Percentiles rank a stretch among this genome's conserved stretches.
Evolutionary conservation across 2,329 filamentous ascomycete species (phyloP).

Genomic region (Cadophora malorum): DNA sequence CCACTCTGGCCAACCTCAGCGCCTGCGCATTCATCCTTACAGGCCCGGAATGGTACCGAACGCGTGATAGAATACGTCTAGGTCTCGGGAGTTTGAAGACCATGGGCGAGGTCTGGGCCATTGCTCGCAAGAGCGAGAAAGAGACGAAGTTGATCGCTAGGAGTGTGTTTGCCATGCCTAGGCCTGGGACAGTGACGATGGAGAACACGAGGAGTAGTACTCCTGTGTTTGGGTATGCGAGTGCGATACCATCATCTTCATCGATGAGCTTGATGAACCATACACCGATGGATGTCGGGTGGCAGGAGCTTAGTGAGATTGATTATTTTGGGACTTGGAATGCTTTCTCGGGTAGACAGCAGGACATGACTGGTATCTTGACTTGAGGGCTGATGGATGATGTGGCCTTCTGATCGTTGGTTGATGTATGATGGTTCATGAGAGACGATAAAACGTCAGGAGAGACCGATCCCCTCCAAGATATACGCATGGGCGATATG

Average conservation of each 20-base stretch:
- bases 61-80: conserved; percentile 61
- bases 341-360: conserved; percentile 12
- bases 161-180: conserved; percentile 27
- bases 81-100: conserved; percentile 65
- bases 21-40: conserved; percentile 60
- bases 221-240: neutral
- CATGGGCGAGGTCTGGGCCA: conserved; percentile 61
- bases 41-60: conserved; percentile 49
- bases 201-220: conserved; percentile 1
- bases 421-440: neutral
- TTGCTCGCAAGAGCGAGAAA: conserved; percentile 59
- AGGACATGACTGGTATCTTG: conserved; percentile 16
- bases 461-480: neutral
- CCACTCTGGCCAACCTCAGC: conserved; percentile 64
- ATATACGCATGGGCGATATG: neutral
- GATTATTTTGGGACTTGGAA: conserved; percentile 24
- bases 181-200: conserved; percentile 5
- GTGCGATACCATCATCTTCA: neutral
- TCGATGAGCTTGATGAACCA: neutral
- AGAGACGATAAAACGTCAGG: neutral
- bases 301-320: conserved; percentile 23
- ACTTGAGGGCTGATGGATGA: neutral
- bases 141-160: conserved; percentile 47
- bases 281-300: conserved; percentile 15
- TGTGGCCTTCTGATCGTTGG: neutral